Conservation (phyloP, 2,329 filamentous ascomycete genomes). For the Pseudogymnoascus sp. region DNA sequence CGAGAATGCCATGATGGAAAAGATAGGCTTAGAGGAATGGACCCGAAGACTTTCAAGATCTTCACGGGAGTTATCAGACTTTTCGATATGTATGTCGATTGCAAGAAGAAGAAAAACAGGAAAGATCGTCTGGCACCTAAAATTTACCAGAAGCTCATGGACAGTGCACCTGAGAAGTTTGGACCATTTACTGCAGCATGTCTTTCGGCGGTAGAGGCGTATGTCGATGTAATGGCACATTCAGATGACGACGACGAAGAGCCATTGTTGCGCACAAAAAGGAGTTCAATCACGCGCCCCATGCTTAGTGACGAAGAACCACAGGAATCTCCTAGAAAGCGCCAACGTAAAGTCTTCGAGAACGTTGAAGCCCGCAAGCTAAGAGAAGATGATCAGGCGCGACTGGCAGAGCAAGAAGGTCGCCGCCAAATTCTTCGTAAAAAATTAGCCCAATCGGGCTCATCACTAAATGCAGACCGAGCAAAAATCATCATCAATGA, state of each 20-base stretch:
- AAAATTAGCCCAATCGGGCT: slow-evolving; percentile 37
- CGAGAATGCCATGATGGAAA: neutral
- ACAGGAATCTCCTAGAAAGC: slow-evolving; percentile 22
- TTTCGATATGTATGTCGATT: slow-evolving; percentile 28
- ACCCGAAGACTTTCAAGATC: slow-evolving; percentile 13
- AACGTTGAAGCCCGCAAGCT: slow-evolving; percentile 39
- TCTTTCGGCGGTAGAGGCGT: neutral
- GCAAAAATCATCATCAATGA: slow-evolving; percentile 56
- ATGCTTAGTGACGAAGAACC: slow-evolving; percentile 11
- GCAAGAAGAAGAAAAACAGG: slow-evolving; percentile 17
- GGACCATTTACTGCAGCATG: slow-evolving; percentile 10
- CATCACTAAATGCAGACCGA: slow-evolving; percentile 36
- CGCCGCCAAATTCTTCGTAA: slow-evolving; percentile 40
- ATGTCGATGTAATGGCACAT: neutral
- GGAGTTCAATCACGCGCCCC: neutral
- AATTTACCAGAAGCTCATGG: slow-evolving; percentile 22
- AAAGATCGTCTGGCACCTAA: slow-evolving; percentile 19
- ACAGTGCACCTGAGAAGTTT: slow-evolving; percentile 14
- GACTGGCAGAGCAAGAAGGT: slow-evolving; percentile 44
- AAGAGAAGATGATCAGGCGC: slow-evolving; percentile 46
- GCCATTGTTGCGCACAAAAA: slow-evolving; percentile 17
- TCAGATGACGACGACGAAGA: slow-evolving; percentile 22
- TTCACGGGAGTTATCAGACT: slow-evolving; percentile 21
- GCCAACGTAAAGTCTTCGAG: slow-evolving; percentile 36
- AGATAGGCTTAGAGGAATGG: slow-evolving; percentile 16